Base-by-base conservation (phyloP, 2,329 filamentous ascomycete species). In the Paraphaeosphaeria sporulosa region DNA sequence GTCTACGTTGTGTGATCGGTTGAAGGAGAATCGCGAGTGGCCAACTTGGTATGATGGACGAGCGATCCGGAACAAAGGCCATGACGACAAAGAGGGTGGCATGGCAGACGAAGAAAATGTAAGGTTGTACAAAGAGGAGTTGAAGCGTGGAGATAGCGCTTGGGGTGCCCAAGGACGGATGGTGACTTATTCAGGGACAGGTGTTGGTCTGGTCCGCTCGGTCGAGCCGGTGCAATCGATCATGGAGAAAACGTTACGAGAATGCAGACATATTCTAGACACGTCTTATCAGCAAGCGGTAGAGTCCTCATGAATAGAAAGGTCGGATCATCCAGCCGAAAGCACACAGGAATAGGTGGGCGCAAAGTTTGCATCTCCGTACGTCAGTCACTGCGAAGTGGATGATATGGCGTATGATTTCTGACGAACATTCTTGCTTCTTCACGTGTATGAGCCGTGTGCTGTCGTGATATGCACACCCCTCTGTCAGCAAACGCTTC, bases 171-270 rank as follows among this genome's bases (percentile, higher is more conserved):
- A 72, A 17, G 85, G 83, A 5, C 79, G 87, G 58, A 75, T 88
- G 75, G 86, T 85, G 5, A 86, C 85, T 6, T 89, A 88, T 78
- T 86, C 85, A 13, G 87, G 87, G 4, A 84, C 85, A 7, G 86
- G 83, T 0, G 82, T 89, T 6, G 87, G 87, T 0, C 76, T 89
- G 25, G 15, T 49, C 30, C 25, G 15, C 17, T 10, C 25, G 17
- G 8, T 34, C 17, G 17, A 49, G 47, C 23, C 25, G 27, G 47
- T 25, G 15, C 27, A 34, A 19, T 7, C 15, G 3, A 49, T 49
- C 10, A 19, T 49, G 47, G 13, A 21, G 21, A 27, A 49, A 17
- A 32, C 25, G 2, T n/a, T 27, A 32, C 6, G 27, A 13, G 46
- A 32, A 9, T 19, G 19, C 8, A 32, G 46, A 23, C 17, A 17